Evolutionary conservation across 1,139 yeast species (phyloP).

Genomic region (Kazachstania sp.): DNA sequence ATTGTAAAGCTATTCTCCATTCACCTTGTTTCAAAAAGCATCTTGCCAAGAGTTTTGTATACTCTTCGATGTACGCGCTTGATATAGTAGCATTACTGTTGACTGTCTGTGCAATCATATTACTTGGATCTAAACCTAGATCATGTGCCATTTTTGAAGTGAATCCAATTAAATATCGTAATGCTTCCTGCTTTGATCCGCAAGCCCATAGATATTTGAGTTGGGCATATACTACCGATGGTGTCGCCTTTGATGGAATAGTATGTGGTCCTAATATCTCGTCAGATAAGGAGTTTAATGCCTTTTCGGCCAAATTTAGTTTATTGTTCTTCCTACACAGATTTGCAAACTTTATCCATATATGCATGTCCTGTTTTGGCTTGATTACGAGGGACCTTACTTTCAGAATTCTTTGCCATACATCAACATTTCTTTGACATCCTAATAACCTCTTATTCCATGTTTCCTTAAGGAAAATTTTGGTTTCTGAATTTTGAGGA

Average conservation of each 20-base stretch:
- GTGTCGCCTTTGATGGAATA: constrained; percentile 77
- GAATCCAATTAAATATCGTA: constrained; percentile 79
- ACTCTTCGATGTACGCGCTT: constrained; percentile 73
- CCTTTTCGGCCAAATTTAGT: constrained; percentile 85
- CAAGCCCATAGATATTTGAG: constrained; percentile 96
- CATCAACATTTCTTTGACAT: constrained; percentile 93
- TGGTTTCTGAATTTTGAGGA: constrained; percentile 74
- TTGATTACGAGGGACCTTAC: constrained; percentile 92
- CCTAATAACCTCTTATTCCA: constrained; percentile 93
- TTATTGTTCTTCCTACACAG: constrained; percentile 94
- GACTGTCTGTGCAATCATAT: constrained; percentile 61
- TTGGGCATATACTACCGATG: constrained; percentile 95
- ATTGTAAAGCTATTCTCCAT: constrained; percentile 85
- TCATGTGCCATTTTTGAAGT: constrained; percentile 89
- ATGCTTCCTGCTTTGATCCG: constrained; percentile 81
- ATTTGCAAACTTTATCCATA: constrained; percentile 98
- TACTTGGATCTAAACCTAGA: constrained; percentile 70
- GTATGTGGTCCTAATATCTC: constrained; percentile 39
- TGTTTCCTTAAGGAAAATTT: constrained; percentile 73
- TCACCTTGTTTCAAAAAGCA: constrained; percentile 97
- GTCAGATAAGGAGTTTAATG: constrained; percentile 63
- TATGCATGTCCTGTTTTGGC: constrained; percentile 95
- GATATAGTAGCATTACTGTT: constrained; percentile 50
- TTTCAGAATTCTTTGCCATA: constrained; percentile 95
- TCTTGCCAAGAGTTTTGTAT: constrained; percentile 83